These are phyloP conservation scores for Pelargonium citronellum DNA, from an alignment of 441 rosid genomes.

Conservation along the genomic window DNA sequence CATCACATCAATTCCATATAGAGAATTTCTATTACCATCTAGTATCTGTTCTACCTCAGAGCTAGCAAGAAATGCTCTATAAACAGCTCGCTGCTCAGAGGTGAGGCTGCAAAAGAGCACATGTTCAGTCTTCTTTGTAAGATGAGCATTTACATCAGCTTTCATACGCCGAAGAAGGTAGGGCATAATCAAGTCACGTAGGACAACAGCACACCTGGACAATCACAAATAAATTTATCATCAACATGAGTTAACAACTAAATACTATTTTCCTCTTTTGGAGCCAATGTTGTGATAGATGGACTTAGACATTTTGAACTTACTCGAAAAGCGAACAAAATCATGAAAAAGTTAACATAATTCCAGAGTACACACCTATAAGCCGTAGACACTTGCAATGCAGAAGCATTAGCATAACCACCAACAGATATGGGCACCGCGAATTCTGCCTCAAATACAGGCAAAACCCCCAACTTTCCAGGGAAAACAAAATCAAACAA, in stretches of 20 bases:
- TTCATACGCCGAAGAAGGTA: constrained; percentile 94
- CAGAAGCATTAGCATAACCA: constrained; percentile 97
- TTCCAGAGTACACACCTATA: constrained; percentile 48
- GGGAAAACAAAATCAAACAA: constrained; percentile 98
- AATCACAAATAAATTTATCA: constrained; percentile 21
- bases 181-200: constrained; percentile 95
- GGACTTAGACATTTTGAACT: background rate
- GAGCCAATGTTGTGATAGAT: background rate
- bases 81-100: constrained; percentile 66
- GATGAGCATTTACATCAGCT: constrained; percentile 77
- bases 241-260: background rate
- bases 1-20: constrained; percentile 95
- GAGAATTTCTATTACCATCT: constrained; percentile 69
- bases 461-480: constrained; percentile 88
- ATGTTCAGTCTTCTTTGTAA: constrained; percentile 84
- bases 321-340: background rate
- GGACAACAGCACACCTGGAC: constrained; percentile 89
- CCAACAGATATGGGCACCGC: constrained; percentile 92
- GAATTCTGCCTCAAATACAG: constrained; percentile 95
- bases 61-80: constrained; percentile 95
- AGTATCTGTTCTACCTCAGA: constrained; percentile 86
- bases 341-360: background rate
- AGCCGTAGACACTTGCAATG: constrained; percentile 94
- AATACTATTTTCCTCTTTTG: background rate
- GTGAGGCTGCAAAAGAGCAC: constrained; percentile 96